phyloP scores from a whole-genome alignment of 2,329 filamentous ascomycete species.

The Stagonosporopsis tanaceti region DNA sequence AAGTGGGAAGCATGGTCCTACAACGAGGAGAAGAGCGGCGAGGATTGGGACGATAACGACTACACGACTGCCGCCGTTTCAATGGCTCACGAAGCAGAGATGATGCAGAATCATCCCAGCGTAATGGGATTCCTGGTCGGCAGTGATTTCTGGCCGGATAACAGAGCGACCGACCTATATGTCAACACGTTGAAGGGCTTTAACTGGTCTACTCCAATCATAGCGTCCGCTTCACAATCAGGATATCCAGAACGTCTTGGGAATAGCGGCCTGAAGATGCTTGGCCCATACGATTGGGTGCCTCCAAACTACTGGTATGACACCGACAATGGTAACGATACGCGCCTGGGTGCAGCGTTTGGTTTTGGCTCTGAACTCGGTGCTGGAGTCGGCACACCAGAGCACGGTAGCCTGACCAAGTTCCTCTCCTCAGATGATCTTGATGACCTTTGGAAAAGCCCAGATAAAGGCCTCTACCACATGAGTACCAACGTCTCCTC shows the following conservation, averaged over 20 bases:
- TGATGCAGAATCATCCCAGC: constrained; percentile 68
- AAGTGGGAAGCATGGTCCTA: constrained; percentile 73
- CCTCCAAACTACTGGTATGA: constrained; percentile 72
- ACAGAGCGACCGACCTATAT: constrained; percentile 63
- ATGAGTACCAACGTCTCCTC: constrained; percentile 65
- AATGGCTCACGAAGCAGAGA: constrained; percentile 67
- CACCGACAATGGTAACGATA: constrained; percentile 54
- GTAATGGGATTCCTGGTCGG: constrained; percentile 67
- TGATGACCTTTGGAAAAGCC: constrained; percentile 64
- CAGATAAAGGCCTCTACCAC: constrained; percentile 64
- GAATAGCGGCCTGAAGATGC: constrained; percentile 70
- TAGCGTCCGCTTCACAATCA: constrained; percentile 65
- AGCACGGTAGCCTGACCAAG: constrained; percentile 60
- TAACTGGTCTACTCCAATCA: constrained; percentile 65
- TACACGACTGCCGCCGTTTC: constrained; percentile 63
- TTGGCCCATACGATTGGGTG: constrained; percentile 72
- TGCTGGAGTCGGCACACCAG: constrained; percentile 68
- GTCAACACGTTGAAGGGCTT: constrained; percentile 58
- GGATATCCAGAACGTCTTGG: constrained; percentile 62
- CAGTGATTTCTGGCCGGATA: constrained; percentile 70
- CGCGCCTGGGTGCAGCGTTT: constrained; percentile 65
- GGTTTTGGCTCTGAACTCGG: constrained; percentile 71
- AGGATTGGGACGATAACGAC: constrained; percentile 61
- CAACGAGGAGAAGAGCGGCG: constrained; percentile 61
- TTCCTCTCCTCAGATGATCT: constrained; percentile 63